Evolutionary conservation across 176 grass and related monocot species (phyloP).

Genomic region (Panicum miliaceum): DNA sequence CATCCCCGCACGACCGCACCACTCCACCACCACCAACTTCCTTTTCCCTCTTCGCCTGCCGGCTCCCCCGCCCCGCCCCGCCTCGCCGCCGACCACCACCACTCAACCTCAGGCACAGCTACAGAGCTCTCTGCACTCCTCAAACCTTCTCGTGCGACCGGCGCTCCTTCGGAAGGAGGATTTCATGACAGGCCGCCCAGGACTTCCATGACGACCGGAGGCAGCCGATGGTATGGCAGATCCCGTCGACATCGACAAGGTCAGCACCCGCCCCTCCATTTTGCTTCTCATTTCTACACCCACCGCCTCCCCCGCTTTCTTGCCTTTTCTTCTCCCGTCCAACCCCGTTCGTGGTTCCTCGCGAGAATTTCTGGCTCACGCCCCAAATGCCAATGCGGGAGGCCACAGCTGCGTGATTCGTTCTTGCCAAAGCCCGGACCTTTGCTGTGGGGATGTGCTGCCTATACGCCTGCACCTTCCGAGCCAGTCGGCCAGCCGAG

Average conservation of each 20-base stretch:
- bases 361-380: background rate
- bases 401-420: background rate
- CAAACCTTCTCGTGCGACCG: background rate
- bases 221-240: slow-evolving; percentile 86
- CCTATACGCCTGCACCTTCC: no score
- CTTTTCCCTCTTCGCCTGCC: background rate
- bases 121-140: no score
- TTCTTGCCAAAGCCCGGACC: background rate
- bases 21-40: slow-evolving; percentile 23
- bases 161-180: background rate
- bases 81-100: background rate
- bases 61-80: background rate
- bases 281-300: background rate
- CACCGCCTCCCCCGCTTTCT: background rate
- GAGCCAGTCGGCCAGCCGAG: background rate
- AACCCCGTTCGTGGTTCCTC: background rate
- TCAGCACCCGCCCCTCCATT: background rate
- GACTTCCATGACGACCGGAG: slow-evolving; percentile 68
- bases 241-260: slow-evolving; percentile 90
- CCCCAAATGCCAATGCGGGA: slow-evolving; percentile 22
- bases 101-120: background rate
- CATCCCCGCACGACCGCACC: slow-evolving; percentile 32
- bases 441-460: background rate
- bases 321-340: background rate
- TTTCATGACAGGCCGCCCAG: slow-evolving; percentile 56